Percentiles rank a stretch among this genome's conserved stretches.
These are phyloP conservation scores for Coemansia sp. DNA, from an alignment of 371 early-diverging fungal genomes.

Conservation along the genomic window DNA sequence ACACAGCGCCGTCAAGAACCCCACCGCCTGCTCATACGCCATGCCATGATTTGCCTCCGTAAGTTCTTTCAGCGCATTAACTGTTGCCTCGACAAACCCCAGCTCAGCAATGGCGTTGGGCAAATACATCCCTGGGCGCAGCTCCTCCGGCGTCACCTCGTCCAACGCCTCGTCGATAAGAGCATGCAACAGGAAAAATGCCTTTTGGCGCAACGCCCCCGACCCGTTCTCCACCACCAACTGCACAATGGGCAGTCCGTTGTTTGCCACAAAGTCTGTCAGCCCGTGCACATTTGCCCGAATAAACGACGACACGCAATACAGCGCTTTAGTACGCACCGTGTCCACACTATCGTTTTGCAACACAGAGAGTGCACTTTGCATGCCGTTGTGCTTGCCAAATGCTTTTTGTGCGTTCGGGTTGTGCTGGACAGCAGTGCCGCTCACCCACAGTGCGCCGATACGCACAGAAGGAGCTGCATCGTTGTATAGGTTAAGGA, in stretches of 20 bases:
- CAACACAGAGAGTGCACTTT: constrained; percentile 59
- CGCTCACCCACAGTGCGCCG: constrained; percentile 86
- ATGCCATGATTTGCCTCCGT: background rate
- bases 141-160: constrained; percentile 26
- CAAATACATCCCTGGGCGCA: constrained; percentile 34
- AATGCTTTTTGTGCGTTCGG: constrained; percentile 79
- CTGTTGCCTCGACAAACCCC: constrained; percentile 21
- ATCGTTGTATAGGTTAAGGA: constrained; percentile 55
- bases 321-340: constrained; percentile 73
- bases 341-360: constrained; percentile 54
- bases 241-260: constrained; percentile 59
- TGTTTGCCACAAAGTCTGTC: constrained; percentile 57
- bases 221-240: constrained; percentile 52
- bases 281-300: constrained; percentile 68
- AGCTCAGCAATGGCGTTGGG: constrained; percentile 36
- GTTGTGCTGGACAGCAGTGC: constrained; percentile 94
- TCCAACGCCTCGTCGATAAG: constrained; percentile 49
- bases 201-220: constrained; percentile 16
- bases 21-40: constrained; percentile 29
- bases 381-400: constrained; percentile 61
- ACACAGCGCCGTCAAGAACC: constrained; percentile 20
- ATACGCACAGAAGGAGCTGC: constrained; percentile 59
- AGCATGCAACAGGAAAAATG: constrained; percentile 41
- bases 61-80: constrained; percentile 9
- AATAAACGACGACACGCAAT: constrained; percentile 76